Conservation (phyloP, 1,139 yeast genomes). For the Suhomyces atakaporum region DNA sequence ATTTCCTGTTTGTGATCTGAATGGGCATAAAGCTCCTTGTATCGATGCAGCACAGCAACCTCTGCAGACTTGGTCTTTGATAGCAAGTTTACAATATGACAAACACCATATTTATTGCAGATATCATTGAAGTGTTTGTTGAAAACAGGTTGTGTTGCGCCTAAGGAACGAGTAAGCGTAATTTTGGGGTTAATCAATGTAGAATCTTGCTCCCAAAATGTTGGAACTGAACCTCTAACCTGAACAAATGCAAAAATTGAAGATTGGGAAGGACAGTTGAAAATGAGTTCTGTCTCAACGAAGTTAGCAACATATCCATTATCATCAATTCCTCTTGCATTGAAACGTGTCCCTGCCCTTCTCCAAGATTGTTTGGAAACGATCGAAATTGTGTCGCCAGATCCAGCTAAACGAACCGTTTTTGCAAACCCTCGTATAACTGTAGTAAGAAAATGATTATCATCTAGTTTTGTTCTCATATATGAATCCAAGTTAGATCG, state of each 20-base stretch:
- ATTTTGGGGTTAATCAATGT: slow-evolving; percentile 82
- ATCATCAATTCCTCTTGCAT: slow-evolving; percentile 94
- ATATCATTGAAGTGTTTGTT: slow-evolving; percentile 75
- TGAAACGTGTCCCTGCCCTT: slow-evolving; percentile 93
- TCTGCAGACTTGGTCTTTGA: slow-evolving; percentile 77
- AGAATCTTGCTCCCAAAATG: slow-evolving; percentile 98
- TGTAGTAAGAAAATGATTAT: slow-evolving; percentile 79
- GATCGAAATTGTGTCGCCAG: slow-evolving; percentile 67
- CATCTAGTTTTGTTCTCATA: slow-evolving; percentile 62
- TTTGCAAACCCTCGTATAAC: slow-evolving; percentile 95
- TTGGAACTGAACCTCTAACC: slow-evolving; percentile 91
- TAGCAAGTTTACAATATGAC: slow-evolving; percentile 81
- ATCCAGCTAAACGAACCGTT: slow-evolving; percentile 58
- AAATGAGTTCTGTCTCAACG: slow-evolving; percentile 88
- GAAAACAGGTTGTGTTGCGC: slow-evolving; percentile 91
- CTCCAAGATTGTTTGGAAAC: slow-evolving; percentile 94
- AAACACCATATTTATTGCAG: slow-evolving; percentile 76
- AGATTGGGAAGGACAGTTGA: slow-evolving; percentile 27
- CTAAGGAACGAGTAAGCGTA: slow-evolving; percentile 80
- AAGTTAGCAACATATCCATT: slow-evolving; percentile 94
- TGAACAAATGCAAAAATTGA: slow-evolving; percentile 78
- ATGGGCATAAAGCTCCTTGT: slow-evolving; percentile 54
- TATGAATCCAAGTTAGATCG: slow-evolving; percentile 66
- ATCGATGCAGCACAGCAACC: slow-evolving; percentile 68
- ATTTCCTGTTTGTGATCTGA: slow-evolving; percentile 51